A percentile compares a stretch with the other conserved stretches of the same genome.
Conservation (phyloP, 805 yeast genomes). For the Wickerhamiella kazuoi region DNA sequence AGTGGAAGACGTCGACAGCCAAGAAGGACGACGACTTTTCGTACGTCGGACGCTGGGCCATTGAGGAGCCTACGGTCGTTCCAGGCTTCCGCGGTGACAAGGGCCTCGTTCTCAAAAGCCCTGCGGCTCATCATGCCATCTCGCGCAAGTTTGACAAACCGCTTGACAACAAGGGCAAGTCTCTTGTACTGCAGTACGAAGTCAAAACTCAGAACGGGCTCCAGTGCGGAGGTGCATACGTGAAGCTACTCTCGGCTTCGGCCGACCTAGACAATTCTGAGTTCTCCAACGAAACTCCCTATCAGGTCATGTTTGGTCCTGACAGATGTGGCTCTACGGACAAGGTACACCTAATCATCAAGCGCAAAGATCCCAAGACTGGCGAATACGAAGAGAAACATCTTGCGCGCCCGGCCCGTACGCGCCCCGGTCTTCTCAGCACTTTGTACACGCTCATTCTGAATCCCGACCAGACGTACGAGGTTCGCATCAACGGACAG, state of each 20-base stretch:
- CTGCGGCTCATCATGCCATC: slow-evolving; percentile 72
- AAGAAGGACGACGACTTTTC: slow-evolving; percentile 31
- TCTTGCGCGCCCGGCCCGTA: slow-evolving; percentile 48
- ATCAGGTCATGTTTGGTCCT: slow-evolving; percentile 87
- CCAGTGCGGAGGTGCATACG: slow-evolving; percentile 77
- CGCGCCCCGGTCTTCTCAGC: slow-evolving; percentile 34
- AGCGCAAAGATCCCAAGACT: slow-evolving; percentile 35
- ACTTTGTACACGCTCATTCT: slow-evolving; percentile 64
- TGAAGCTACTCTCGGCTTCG: slow-evolving; percentile 44
- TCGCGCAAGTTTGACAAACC: slow-evolving; percentile 40
- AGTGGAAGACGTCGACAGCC: slow-evolving; percentile 45
- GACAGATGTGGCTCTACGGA: slow-evolving; percentile 73
- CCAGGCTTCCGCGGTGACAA: slow-evolving; percentile 49
- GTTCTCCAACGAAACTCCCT: slow-evolving; percentile 51
- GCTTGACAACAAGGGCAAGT: slow-evolving; percentile 41
- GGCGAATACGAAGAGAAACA: slow-evolving; percentile 53
- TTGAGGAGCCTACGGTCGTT: slow-evolving; percentile 42
- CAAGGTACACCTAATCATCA: slow-evolving; percentile 61
- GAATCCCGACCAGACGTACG: slow-evolving; percentile 46
- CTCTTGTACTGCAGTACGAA: slow-evolving; percentile 77
- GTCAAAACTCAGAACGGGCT: slow-evolving; percentile 66
- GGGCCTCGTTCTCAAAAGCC: slow-evolving; percentile 59
- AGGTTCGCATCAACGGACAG: slow-evolving; percentile 69
- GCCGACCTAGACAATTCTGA: slow-evolving; percentile 25
- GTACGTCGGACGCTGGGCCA: slow-evolving; percentile 59